These are phyloP conservation scores for Thelonectria olida DNA, from an alignment of 2,329 filamentous ascomycete species.

Conservation along the genomic window DNA sequence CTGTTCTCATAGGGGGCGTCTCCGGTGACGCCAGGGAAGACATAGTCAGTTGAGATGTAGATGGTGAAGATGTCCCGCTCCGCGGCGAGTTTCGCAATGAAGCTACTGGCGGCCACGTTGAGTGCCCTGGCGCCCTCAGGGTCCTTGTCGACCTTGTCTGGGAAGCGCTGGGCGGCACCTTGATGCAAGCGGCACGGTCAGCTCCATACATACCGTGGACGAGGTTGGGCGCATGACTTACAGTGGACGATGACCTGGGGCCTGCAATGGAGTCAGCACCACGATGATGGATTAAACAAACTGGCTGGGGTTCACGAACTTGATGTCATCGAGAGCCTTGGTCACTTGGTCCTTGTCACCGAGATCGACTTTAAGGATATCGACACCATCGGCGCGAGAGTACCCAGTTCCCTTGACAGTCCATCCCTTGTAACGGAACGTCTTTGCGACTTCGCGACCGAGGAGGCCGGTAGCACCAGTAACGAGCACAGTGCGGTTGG, in stretches of 20 bases:
- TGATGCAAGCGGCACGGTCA: constrained; percentile 27
- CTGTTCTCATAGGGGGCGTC: constrained; percentile 83
- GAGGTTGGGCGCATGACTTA: constrained; percentile 50
- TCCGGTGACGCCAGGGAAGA: constrained; percentile 77
- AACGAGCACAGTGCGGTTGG: constrained; percentile 67
- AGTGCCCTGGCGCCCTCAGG: constrained; percentile 77
- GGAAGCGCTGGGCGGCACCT: constrained; percentile 89
- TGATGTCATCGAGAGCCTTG: constrained; percentile 60
- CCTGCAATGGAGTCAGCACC: constrained; percentile 50
- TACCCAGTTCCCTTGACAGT: constrained; percentile 77
- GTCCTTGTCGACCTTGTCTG: constrained; percentile 84
- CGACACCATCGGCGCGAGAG: constrained; percentile 75
- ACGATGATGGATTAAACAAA: neutral
- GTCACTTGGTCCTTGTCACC: constrained; percentile 56
- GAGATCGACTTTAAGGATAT: constrained; percentile 70
- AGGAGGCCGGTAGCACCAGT: constrained; percentile 88
- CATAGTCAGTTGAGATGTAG: constrained; percentile 86
- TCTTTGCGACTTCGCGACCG: constrained; percentile 78
- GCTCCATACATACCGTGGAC: constrained; percentile 3
- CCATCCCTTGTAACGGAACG: constrained; percentile 72
- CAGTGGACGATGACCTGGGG: constrained; percentile 85
- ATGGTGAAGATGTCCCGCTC: constrained; percentile 70
- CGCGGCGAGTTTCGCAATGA: constrained; percentile 73
- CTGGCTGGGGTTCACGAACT: constrained; percentile 50
- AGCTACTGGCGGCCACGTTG: constrained; percentile 76